phyloP scores from a whole-genome alignment of 495 filamentous ascomycete genomes.

The Neohortaea acidophila region DNA sequence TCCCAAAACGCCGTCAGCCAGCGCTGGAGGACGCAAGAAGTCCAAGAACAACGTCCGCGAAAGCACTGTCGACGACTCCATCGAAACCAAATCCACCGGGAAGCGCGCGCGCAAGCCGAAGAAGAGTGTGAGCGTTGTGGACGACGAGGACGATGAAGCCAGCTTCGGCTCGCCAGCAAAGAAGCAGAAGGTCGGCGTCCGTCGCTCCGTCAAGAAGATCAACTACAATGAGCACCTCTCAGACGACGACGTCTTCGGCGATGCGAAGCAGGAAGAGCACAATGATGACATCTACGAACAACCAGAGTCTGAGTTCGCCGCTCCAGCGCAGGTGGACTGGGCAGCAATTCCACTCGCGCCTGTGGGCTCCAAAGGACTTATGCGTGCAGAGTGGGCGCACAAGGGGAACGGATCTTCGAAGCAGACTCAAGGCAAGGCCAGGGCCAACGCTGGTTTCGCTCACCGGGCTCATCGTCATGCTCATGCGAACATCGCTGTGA shows the following conservation, averaged over 20 bases:
- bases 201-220: neutral
- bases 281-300: neutral
- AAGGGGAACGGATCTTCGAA: too few relatives aligned
- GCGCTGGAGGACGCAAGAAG: neutral
- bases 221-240: constrained; percentile 4
- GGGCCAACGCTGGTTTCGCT: too few relatives aligned
- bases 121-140: neutral
- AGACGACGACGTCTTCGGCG: constrained; percentile 1
- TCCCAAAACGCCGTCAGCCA: neutral
- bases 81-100: neutral
- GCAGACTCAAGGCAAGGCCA: too few relatives aligned
- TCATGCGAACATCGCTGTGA: too few relatives aligned
- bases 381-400: too few relatives aligned
- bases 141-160: neutral
- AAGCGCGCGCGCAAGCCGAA: constrained; percentile 1
- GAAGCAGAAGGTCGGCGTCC: constrained; percentile 1
- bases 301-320: too few relatives aligned
- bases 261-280: neutral
- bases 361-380: too few relatives aligned
- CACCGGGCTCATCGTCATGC: too few relatives aligned
- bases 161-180: neutral
- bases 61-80: neutral
- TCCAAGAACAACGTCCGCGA: neutral
- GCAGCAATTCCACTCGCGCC: too few relatives aligned
- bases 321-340: too few relatives aligned